These are phyloP conservation scores for Trametes meyenii DNA, from an alignment of 768 basidiomycete genomes.

Conservation along the genomic window DNA sequence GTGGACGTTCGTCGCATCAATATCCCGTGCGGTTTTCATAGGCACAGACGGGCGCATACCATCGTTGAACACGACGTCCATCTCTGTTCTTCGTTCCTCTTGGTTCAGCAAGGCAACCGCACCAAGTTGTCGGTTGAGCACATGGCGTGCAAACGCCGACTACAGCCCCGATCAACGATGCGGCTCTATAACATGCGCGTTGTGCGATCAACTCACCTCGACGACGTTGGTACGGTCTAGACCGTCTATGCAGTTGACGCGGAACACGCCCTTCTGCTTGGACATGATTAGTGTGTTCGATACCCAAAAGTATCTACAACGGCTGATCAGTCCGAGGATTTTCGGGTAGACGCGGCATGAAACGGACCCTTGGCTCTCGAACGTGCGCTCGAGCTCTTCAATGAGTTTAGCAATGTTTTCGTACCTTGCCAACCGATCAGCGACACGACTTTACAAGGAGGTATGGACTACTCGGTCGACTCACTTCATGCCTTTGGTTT, in stretches of 20 bases:
- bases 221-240: slow-evolving; percentile 95
- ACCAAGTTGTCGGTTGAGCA: slow-evolving; percentile 74
- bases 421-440: slow-evolving; percentile 52
- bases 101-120: slow-evolving; percentile 69
- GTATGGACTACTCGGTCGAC: slow-evolving; percentile 25
- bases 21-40: not conserved
- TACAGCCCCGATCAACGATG: slow-evolving; percentile 36
- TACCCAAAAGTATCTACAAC: slow-evolving; percentile 77
- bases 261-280: slow-evolving; percentile 83
- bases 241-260: slow-evolving; percentile 95
- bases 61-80: slow-evolving; percentile 80
- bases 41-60: slow-evolving; percentile 43
- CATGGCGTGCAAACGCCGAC: slow-evolving; percentile 90
- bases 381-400: slow-evolving; percentile 66
- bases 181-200: not conserved
- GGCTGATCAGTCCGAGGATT: not conserved
- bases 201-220: slow-evolving; percentile 51
- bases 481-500: slow-evolving; percentile 94
- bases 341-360: slow-evolving; percentile 2
- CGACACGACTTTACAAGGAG: not conserved
- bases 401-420: slow-evolving; percentile 88
- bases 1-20: slow-evolving; percentile 5
- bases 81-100: slow-evolving; percentile 55
- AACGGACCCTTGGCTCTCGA: slow-evolving; percentile 77
- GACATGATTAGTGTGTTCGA: slow-evolving; percentile 70